A percentile compares a stretch with the other conserved stretches of the same genome.
These are phyloP conservation scores for Poteriospumella lacustris DNA, from an alignment of 108 stramenopile species.

Conservation along the genomic window DNA sequence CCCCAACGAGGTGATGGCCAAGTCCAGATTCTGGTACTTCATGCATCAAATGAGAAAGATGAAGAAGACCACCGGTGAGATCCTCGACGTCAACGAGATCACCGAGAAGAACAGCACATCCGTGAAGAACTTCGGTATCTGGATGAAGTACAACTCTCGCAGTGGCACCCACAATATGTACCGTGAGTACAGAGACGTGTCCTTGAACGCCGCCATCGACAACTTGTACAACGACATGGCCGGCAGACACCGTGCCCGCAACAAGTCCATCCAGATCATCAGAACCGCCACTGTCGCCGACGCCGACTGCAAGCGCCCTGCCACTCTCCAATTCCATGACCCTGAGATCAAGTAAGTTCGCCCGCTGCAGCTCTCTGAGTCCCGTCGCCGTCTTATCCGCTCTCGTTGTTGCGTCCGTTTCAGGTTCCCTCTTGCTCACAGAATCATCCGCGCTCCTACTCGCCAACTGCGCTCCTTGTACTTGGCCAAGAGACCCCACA, in stretches of 20 bases:
- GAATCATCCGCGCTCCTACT: conserved; percentile 70
- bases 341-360: no score
- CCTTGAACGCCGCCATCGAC: conserved; percentile 88
- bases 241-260: conserved; percentile 96
- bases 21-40: conserved; percentile 99
- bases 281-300: conserved; percentile 80
- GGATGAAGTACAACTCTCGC: conserved; percentile 96
- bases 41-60: conserved; percentile 99
- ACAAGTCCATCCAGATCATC: conserved; percentile 98
- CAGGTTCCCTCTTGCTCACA: conserved; percentile 97
- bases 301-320: conserved; percentile 79
- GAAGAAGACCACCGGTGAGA: conserved; percentile 99
- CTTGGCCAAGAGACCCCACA: conserved; percentile 55
- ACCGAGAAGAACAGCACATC: conserved; percentile 87
- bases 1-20: conserved; percentile 80
- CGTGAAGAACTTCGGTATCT: conserved; percentile 99
- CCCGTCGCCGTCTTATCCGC: no score
- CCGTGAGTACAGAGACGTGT: conserved; percentile 96
- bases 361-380: neutral
- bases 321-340: conserved; percentile 44
- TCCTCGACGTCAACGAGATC: conserved; percentile 91
- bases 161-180: conserved; percentile 99
- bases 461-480: conserved; percentile 52
- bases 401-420: no score
- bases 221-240: conserved; percentile 96